Conservation (phyloP, 345 rosid species). For the Lagerstroemia speciosa region DNA sequence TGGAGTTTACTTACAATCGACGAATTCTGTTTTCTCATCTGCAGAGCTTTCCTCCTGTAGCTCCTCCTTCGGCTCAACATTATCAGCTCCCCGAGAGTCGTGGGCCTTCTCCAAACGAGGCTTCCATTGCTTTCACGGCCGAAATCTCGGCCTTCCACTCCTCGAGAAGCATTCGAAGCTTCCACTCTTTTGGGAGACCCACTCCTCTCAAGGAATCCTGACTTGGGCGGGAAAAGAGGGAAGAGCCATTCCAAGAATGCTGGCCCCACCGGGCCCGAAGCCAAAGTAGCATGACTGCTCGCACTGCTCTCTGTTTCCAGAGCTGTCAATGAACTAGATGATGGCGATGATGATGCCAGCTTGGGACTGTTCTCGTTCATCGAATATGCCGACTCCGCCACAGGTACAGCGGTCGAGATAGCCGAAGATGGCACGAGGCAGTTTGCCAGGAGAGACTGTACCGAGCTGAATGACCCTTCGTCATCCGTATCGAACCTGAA, state of each 20-base stretch:
- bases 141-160: slow-evolving; percentile 12
- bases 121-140: slow-evolving; percentile 15
- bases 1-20: slow-evolving; percentile 39
- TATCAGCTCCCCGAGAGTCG: slow-evolving; percentile 76
- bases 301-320: slow-evolving; percentile 52
- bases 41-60: slow-evolving; percentile 50
- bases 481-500: slow-evolving; percentile 36
- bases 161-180: slow-evolving; percentile 15
- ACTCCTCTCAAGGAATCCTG: slow-evolving; percentile 31
- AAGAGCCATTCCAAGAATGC: slow-evolving; percentile 82
- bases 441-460: slow-evolving; percentile 41
- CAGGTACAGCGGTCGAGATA: slow-evolving; percentile 30
- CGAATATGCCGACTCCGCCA: slow-evolving; percentile 10
- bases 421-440: slow-evolving; percentile 15
- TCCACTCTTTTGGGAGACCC: slow-evolving; percentile 12
- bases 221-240: slow-evolving; percentile 49
- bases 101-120: slow-evolving; percentile 30
- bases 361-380: slow-evolving; percentile 12
- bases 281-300: slow-evolving; percentile 60
- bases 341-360: slow-evolving; percentile 22
- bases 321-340: slow-evolving; percentile 33
- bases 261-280: slow-evolving; percentile 56
- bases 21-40: slow-evolving; percentile 36
- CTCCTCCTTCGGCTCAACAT: slow-evolving; percentile 79
- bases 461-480: slow-evolving; percentile 48